These are phyloP conservation scores for Penicillium soppii DNA, from an alignment of 495 filamentous ascomycete species.

Conservation along the genomic window DNA sequence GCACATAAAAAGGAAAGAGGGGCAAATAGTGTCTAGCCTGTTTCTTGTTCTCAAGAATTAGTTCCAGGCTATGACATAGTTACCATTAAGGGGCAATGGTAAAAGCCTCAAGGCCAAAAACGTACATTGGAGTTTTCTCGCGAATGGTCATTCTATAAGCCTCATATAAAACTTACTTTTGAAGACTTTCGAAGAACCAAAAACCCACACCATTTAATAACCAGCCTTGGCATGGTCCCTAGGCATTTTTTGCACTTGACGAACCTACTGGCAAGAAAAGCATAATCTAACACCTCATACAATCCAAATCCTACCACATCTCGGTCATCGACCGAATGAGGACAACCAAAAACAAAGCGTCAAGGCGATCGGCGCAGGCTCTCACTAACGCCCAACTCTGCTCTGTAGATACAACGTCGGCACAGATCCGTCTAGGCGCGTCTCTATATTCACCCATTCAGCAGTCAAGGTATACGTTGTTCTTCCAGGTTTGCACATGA, in stretches of 20 bases:
- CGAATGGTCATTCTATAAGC: slow-evolving; percentile 2
- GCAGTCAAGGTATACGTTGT: not conserved
- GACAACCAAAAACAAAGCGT: not conserved
- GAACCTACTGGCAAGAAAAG: not conserved
- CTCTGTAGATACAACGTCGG: not conserved
- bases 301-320: not conserved
- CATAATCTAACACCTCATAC: slow-evolving; percentile 1
- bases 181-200: no score
- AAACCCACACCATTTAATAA: not conserved
- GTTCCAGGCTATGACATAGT: not conserved
- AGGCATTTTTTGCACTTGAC: not conserved
- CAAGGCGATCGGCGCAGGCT: not conserved
- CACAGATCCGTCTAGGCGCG: not conserved
- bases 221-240: not conserved
- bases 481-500: not conserved
- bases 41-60: not conserved
- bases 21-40: not conserved
- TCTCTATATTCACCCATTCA: not conserved
- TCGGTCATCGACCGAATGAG: not conserved
- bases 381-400: not conserved
- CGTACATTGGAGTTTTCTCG: not conserved
- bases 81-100: not conserved
- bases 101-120: slow-evolving; percentile 6
- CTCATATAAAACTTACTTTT: not conserved
- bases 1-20: not conserved